These are phyloP conservation scores for Lophiostoma macrostomum DNA, from an alignment of 495 filamentous ascomycete species.

Conservation along the genomic window DNA sequence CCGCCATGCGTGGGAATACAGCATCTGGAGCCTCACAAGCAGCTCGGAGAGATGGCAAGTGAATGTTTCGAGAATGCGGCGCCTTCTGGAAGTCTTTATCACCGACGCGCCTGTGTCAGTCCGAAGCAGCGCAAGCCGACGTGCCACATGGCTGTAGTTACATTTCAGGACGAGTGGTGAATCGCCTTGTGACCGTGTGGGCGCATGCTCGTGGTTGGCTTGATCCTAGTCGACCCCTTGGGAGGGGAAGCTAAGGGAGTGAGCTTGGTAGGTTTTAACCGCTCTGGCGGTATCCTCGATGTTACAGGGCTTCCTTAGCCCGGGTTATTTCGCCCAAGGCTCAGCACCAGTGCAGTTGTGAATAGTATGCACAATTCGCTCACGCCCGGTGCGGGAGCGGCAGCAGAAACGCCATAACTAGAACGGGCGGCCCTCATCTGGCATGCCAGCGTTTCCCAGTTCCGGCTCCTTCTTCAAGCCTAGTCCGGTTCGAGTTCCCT, in stretches of 20 bases:
- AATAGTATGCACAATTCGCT: slow-evolving; percentile 5
- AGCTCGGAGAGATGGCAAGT: not conserved
- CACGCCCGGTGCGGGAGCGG: not conserved
- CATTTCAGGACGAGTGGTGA: too few relatives aligned
- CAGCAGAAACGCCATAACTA: too few relatives aligned
- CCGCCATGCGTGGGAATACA: too few relatives aligned
- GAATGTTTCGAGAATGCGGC: slow-evolving; percentile 2
- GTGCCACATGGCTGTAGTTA: slow-evolving; percentile 15
- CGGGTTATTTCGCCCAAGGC: slow-evolving; percentile 12
- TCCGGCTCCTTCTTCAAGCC: too few relatives aligned
- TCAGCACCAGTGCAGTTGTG: slow-evolving; percentile 20
- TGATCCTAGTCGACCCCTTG: slow-evolving; percentile 1
- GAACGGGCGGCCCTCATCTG: too few relatives aligned
- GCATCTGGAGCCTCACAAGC: not conserved
- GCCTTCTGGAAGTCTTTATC: slow-evolving; percentile 13
- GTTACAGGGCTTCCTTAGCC: slow-evolving; percentile 14
- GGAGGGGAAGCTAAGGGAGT: not conserved
- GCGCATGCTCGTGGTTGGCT: not conserved
- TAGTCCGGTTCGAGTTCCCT: too few relatives aligned
- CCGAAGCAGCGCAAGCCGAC: not conserved
- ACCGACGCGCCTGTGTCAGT: not conserved
- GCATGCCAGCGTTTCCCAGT: too few relatives aligned
- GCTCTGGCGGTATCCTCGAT: slow-evolving; percentile 3
- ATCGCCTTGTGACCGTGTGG: too few relatives aligned
- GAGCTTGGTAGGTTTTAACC: slow-evolving; percentile 11